These are phyloP conservation scores for Yarrowia sp. DNA, from an alignment of 805 yeast genomes.

Conservation along the genomic window DNA sequence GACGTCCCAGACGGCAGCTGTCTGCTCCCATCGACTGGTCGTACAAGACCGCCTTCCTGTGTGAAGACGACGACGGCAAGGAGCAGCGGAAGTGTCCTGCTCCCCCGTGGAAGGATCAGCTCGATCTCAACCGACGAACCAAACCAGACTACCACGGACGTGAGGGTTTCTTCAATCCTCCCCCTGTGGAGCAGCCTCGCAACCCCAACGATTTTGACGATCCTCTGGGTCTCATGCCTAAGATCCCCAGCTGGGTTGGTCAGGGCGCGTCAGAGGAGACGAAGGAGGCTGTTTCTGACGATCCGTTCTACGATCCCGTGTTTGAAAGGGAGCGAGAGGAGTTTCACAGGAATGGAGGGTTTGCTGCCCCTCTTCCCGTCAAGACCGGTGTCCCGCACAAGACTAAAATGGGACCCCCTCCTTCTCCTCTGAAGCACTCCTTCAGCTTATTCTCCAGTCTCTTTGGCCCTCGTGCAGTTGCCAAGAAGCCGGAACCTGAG, in stretches of 20 bases:
- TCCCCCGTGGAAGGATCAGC: constrained; percentile 1
- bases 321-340: not conserved
- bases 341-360: not conserved
- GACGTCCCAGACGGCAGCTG: not conserved
- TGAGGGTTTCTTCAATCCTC: not conserved
- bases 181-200: not conserved
- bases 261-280: no score
- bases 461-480: not conserved
- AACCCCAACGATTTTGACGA: constrained; percentile 20
- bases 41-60: not conserved
- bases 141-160: not conserved
- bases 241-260: no score
- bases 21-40: constrained; percentile 1
- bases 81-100: constrained; percentile 2
- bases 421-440: not conserved
- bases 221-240: not conserved
- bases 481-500: not conserved
- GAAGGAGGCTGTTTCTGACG: no score
- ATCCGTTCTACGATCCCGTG: constrained; percentile 6
- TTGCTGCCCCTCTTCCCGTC: not conserved
- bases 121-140: not conserved
- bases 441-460: not conserved
- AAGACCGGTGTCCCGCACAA: not conserved
- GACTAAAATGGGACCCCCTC: not conserved
- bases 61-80: not conserved